Evolutionary conservation across 1,284 basidiomycete genomes (phyloP).

Genomic region (Microbotryum violaceum): DNA sequence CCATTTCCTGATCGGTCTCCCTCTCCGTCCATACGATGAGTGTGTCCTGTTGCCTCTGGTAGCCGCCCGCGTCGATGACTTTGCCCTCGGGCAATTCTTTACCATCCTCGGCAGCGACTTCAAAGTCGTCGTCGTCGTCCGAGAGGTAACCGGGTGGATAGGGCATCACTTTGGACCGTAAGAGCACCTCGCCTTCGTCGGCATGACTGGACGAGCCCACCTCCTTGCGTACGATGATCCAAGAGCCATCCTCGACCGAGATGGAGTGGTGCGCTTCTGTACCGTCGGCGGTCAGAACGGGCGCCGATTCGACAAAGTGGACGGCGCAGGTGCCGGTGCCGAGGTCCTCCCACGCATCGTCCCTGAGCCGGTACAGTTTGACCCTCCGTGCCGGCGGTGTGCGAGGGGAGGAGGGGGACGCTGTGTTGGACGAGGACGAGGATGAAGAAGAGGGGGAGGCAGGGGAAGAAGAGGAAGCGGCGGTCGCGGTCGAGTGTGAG

Average conservation of each 20-base stretch:
- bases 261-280: constrained; percentile 4
- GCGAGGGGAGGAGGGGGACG: constrained; percentile 7
- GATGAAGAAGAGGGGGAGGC: constrained; percentile 6
- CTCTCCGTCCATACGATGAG: constrained; percentile 97
- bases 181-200: constrained; percentile 12
- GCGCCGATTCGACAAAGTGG: constrained; percentile 45
- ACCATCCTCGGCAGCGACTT: constrained; percentile 33
- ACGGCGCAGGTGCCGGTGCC: constrained; percentile 91
- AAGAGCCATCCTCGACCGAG: constrained; percentile 20
- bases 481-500: too few species aligned
- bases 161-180: constrained; percentile 20
- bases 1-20: constrained; percentile 81
- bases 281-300: constrained; percentile 2
- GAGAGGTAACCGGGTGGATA: constrained; percentile 18
- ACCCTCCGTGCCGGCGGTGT: constrained; percentile 20
- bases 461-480: constrained; percentile 3
- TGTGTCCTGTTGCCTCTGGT: constrained; percentile 93
- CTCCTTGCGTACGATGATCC: constrained; percentile 28
- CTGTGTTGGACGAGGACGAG: neutral
- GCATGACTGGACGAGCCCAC: neutral
- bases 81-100: constrained; percentile 38
- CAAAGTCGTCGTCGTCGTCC: constrained; percentile 27
- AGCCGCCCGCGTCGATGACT: constrained; percentile 70
- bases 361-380: constrained; percentile 85
- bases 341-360: constrained; percentile 81